Evolutionary conservation across 805 yeast species (phyloP).

Genomic region (Myxozyma sirexii): DNA sequence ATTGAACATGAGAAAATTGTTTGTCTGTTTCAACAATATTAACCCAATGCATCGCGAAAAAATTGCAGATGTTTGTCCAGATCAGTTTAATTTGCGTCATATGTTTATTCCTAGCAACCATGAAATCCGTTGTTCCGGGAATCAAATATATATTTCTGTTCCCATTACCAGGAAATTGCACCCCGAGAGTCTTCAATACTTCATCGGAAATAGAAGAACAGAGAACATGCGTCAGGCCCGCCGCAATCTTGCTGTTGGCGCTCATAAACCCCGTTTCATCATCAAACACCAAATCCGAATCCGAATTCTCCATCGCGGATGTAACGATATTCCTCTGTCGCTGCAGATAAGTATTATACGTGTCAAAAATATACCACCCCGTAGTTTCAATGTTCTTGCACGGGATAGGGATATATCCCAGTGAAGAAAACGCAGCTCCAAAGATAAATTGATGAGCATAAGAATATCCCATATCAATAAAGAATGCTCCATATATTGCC

Average conservation of each 20-base stretch:
- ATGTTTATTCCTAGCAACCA: not conserved
- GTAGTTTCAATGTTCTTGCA: constrained; percentile 4
- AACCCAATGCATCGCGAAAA: not conserved
- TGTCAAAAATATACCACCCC: constrained; percentile 14
- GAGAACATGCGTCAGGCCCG: not conserved
- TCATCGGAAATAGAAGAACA: not conserved
- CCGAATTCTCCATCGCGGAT: constrained; percentile 9
- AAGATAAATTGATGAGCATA: not conserved
- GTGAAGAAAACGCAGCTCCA: not conserved
- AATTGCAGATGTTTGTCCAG: not conserved
- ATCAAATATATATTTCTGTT: not conserved
- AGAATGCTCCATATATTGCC: constrained; percentile 2
- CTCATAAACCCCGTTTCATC: constrained; percentile 7
- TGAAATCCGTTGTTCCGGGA: not conserved
- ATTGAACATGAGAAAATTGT: not conserved
- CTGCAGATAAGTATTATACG: constrained; percentile 6
- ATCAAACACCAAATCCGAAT: not conserved
- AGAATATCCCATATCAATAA: constrained; percentile 5
- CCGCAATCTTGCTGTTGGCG: not conserved
- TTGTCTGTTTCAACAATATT: not conserved
- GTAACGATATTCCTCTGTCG: constrained; percentile 16
- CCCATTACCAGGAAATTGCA: not conserved
- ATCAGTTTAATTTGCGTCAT: not conserved
- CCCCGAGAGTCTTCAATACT: not conserved
- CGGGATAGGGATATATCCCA: constrained; percentile 1